phyloP scores from a whole-genome alignment of 1,284 basidiomycete genomes.

The Pisolithus thermaeus region DNA sequence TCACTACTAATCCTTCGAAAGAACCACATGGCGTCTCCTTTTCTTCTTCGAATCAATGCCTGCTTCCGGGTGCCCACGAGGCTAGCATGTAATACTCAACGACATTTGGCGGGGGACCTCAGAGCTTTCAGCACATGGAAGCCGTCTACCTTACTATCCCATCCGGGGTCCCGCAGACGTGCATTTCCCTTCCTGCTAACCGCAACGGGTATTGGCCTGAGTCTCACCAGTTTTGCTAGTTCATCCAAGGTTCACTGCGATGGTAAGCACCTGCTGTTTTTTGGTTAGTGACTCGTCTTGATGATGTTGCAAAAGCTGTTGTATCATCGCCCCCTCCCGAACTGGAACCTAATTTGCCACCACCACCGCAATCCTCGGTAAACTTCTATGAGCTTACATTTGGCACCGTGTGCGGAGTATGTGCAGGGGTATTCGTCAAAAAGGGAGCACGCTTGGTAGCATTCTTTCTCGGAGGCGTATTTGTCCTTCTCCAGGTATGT shows the following conservation, averaged over 20 bases:
- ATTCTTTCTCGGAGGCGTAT: slow-evolving; percentile 80
- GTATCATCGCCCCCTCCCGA: slow-evolving; percentile 1
- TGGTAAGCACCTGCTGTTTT: slow-evolving; percentile 21
- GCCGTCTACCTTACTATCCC: not conserved
- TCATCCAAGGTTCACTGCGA: slow-evolving; percentile 32
- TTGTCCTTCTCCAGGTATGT: slow-evolving; percentile 80
- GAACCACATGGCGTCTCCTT: slow-evolving; percentile 5
- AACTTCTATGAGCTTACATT: slow-evolving; percentile 83
- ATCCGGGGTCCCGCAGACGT: not conserved
- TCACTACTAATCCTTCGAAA: not conserved
- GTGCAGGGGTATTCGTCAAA: slow-evolving; percentile 90
- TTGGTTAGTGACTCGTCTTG: slow-evolving; percentile 13
- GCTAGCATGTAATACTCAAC: slow-evolving; percentile 3
- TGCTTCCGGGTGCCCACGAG: slow-evolving; percentile 12
- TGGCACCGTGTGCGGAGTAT: slow-evolving; percentile 83
- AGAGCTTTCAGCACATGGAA: not conserved
- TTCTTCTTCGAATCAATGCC: slow-evolving; percentile 10
- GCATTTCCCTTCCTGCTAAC: slow-evolving; percentile 17
- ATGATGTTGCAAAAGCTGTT: slow-evolving; percentile 10
- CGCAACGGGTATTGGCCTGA: slow-evolving; percentile 33
- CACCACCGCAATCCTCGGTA: slow-evolving; percentile 63
- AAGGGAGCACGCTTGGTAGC: slow-evolving; percentile 85
- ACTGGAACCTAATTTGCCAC: slow-evolving; percentile 28
- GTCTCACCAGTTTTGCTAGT: slow-evolving; percentile 23
- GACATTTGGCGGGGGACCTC: not conserved